phyloP scores from a whole-genome alignment of 108 stramenopile genomes.

The Discostella stelligeroides region DNA sequence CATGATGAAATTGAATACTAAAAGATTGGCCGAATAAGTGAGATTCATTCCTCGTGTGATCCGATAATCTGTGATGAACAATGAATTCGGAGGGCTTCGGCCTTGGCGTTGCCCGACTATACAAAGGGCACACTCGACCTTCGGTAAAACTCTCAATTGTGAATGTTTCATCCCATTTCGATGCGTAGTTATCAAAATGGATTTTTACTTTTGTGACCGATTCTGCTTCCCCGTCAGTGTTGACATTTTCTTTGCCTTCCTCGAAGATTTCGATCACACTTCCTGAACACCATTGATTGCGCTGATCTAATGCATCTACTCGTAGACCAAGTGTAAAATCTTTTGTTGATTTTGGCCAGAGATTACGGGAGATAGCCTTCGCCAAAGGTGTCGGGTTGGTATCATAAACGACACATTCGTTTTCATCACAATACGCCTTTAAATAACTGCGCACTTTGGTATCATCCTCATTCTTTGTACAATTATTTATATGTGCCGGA shows the following conservation, averaged over 20 bases:
- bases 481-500: too few species aligned
- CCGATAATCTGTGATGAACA: slow-evolving; percentile 68
- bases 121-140: slow-evolving; percentile 76
- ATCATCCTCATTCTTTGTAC: slow-evolving; percentile 28
- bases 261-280: slow-evolving; percentile 83
- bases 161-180: slow-evolving; percentile 94
- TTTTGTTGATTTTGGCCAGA: slow-evolving; percentile 71
- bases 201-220: slow-evolving; percentile 67
- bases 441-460: slow-evolving; percentile 51
- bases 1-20: slow-evolving; percentile 76
- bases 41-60: slow-evolving; percentile 44
- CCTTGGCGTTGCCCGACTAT: slow-evolving; percentile 73
- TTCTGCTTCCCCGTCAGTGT: slow-evolving; percentile 16
- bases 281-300: slow-evolving; percentile 89
- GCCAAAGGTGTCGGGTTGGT: slow-evolving; percentile 69
- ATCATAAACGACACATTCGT: slow-evolving; percentile 79
- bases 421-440: slow-evolving; percentile 64
- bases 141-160: slow-evolving; percentile 75
- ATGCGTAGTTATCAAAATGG: slow-evolving; percentile 92
- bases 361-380: slow-evolving; percentile 75
- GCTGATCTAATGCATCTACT: slow-evolving; percentile 93
- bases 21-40: slow-evolving; percentile 77
- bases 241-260: slow-evolving; percentile 25
- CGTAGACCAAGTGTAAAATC: slow-evolving; percentile 85
- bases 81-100: slow-evolving; percentile 81